These are phyloP conservation scores for Neospora caninum DNA, from an alignment of 169 alveolate species.

Conservation along the genomic window DNA sequence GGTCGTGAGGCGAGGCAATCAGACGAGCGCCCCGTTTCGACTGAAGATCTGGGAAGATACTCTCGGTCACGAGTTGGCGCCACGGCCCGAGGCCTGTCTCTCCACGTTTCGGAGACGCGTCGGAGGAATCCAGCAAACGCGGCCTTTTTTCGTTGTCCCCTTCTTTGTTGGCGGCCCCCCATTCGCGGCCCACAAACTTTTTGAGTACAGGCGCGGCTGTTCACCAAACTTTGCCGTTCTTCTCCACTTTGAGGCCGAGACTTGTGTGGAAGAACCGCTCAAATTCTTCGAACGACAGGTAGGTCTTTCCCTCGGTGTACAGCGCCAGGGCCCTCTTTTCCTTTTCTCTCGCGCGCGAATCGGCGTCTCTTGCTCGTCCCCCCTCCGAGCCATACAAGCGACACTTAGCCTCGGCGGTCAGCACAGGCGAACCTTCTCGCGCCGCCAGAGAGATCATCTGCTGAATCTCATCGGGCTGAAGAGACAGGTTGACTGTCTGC, in stretches of 20 bases:
- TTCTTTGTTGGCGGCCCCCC: no score
- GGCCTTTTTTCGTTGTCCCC: no score
- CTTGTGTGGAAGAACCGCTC: not conserved
- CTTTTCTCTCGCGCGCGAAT: not conserved
- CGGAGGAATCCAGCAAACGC: no score
- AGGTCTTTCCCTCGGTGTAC: not conserved
- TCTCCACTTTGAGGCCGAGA: not conserved
- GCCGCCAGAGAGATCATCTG: not conserved
- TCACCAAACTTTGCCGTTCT: constrained; percentile 23
- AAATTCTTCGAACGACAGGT: not conserved
- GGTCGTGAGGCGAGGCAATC: no score
- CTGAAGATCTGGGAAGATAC: no score
- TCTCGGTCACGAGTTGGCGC: no score
- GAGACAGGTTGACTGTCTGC: not conserved
- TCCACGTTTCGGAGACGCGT: no score
- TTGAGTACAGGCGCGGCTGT: not conserved
- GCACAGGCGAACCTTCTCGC: not conserved
- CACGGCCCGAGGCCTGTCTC: no score
- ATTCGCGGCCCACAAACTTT: no score
- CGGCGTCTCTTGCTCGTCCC: not conserved
- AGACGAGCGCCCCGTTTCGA: no score
- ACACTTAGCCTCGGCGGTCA: not conserved
- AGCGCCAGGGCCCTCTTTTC: not conserved
- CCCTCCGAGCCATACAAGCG: no score
- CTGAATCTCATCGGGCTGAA: not conserved